These are phyloP conservation scores for Barnettozyma siamensis DNA, from an alignment of 805 yeast species.

Conservation along the genomic window DNA sequence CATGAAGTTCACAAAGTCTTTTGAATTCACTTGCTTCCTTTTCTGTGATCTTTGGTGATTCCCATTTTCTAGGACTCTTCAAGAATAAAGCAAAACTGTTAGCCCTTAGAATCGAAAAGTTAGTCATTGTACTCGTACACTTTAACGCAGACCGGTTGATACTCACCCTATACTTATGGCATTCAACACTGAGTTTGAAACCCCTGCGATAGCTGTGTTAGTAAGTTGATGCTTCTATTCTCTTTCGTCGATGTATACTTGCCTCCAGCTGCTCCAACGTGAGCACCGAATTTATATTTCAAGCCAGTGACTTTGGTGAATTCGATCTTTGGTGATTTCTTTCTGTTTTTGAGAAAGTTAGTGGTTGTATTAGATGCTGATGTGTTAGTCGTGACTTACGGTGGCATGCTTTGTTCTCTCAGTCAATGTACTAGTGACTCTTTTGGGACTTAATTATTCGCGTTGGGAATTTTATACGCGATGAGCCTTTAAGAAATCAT, in stretches of 20 bases:
- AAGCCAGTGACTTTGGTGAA: slow-evolving; percentile 39
- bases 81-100: slow-evolving; percentile 88
- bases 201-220: slow-evolving; percentile 22
- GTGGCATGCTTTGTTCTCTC: slow-evolving; percentile 23
- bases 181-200: slow-evolving; percentile 60
- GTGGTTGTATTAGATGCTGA: not conserved
- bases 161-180: slow-evolving; percentile 45
- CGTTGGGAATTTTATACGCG: not conserved
- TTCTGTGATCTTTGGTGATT: slow-evolving; percentile 64
- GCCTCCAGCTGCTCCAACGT: slow-evolving; percentile 80
- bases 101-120: slow-evolving; percentile 34
- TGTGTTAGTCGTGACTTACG: slow-evolving; percentile 10
- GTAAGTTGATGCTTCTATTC: no score
- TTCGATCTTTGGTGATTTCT: slow-evolving; percentile 20
- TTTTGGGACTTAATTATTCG: not conserved
- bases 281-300: slow-evolving; percentile 76
- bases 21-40: slow-evolving; percentile 67
- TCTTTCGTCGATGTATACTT: slow-evolving; percentile 5
- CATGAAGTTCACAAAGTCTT: slow-evolving; percentile 51
- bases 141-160: not conserved
- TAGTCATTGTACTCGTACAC: not conserved
- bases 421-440: no score
- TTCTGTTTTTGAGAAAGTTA: slow-evolving; percentile 7
- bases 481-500: no score
- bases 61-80: slow-evolving; percentile 90